Conservation (phyloP, 176 grass and related monocot genomes). For the Puccinellia tenuiflora region DNA sequence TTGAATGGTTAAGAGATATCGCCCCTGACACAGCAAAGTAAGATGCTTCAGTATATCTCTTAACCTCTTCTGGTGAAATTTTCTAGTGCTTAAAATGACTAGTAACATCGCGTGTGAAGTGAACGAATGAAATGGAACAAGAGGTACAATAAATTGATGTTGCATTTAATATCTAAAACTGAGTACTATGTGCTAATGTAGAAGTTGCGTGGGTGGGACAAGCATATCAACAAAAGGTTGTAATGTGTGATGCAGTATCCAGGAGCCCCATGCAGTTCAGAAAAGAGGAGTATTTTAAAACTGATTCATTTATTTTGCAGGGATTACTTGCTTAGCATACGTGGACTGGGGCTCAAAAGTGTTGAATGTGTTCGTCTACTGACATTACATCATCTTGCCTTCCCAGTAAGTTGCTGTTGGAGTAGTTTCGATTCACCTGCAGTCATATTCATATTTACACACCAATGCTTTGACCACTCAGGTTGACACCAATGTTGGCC, state of each 20-base stretch:
- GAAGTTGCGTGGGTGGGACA: neutral
- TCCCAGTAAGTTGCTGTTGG: constrained; percentile 65
- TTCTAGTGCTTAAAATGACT: constrained; percentile 10
- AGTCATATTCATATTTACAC: constrained; percentile 31
- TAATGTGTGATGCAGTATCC: neutral
- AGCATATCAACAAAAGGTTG: neutral
- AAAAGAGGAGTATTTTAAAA: constrained; percentile 22
- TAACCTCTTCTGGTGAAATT: constrained; percentile 10
- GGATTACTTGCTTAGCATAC: constrained; percentile 93
- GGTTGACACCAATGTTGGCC: constrained; percentile 98
- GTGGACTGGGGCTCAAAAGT: constrained; percentile 94
- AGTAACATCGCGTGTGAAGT: neutral
- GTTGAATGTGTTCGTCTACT: constrained; percentile 97
- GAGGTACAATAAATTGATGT: neutral
- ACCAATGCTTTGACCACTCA: constrained; percentile 32
- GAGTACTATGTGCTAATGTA: neutral
- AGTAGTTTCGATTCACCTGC: constrained; percentile 14
- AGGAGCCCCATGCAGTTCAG: neutral
- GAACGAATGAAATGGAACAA: neutral
- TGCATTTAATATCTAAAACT: constrained; percentile 15
- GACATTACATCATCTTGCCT: constrained; percentile 85
- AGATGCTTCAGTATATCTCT: constrained; percentile 30
- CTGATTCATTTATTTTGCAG: constrained; percentile 45
- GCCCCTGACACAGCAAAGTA: constrained; percentile 79
- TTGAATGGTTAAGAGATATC: constrained; percentile 84